These are phyloP conservation scores for Vishniacozyma victoriae DNA, from an alignment of 768 basidiomycete species.

Conservation along the genomic window DNA sequence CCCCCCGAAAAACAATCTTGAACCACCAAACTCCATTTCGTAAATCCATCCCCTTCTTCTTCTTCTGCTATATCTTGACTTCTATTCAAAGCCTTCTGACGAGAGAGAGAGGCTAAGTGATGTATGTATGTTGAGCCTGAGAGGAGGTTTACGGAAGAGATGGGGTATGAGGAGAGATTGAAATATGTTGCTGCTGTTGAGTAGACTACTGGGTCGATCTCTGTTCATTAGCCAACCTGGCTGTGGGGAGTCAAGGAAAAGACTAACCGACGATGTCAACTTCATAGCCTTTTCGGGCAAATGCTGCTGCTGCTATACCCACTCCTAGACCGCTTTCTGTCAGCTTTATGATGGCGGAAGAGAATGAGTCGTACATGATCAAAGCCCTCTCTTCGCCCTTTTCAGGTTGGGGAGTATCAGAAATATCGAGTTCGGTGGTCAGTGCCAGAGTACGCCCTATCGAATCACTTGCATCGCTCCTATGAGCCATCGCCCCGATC, in stretches of 20 bases:
- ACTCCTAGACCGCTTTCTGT: constrained; percentile 71
- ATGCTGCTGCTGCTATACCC: constrained; percentile 71
- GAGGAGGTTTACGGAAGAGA: constrained; percentile 59
- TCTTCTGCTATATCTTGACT: constrained; percentile 1
- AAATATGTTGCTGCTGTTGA: constrained; percentile 73
- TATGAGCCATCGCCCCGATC: constrained; percentile 65
- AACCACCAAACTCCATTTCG: constrained; percentile 58
- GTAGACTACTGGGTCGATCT: constrained; percentile 89
- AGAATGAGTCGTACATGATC: constrained; percentile 8
- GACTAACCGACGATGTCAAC: constrained; percentile 62
- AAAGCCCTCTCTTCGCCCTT: constrained; percentile 51
- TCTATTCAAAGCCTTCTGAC: constrained; percentile 11
- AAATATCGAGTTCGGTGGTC: constrained; percentile 44
- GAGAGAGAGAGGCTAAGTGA: constrained; percentile 46
- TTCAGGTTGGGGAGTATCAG: constrained; percentile 49
- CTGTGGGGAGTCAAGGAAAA: not conserved
- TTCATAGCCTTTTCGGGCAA: constrained; percentile 62
- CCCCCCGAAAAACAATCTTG: constrained; percentile 96
- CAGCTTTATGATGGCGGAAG: not conserved
- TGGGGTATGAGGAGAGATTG: constrained; percentile 55
- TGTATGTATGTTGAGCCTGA: constrained; percentile 71
- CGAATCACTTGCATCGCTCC: constrained; percentile 41
- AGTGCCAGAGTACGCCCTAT: constrained; percentile 34
- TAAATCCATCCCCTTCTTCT: not conserved
- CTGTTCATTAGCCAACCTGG: constrained; percentile 40